These are phyloP conservation scores for Nakaseomyces delphensis DNA, from an alignment of 1,139 yeast genomes.

Conservation along the genomic window DNA sequence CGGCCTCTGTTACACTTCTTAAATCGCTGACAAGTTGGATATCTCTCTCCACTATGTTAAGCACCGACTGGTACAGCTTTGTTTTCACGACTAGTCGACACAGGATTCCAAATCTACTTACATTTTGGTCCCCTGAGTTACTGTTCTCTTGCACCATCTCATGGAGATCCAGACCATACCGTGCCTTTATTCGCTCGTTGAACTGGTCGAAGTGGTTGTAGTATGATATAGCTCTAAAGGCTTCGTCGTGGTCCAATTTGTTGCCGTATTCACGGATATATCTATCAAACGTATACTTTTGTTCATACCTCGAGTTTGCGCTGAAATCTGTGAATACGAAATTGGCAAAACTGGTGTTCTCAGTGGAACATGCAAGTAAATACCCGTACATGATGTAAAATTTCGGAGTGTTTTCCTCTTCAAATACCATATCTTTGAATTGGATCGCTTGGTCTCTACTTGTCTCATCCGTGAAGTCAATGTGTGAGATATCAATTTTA, in stretches of 20 bases:
- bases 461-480: neutral
- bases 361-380: conserved; percentile 17
- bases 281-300: conserved; percentile 20
- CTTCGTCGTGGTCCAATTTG: conserved; percentile 12
- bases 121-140: conserved; percentile 12
- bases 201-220: conserved; percentile 14
- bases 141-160: conserved; percentile 13
- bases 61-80: conserved; percentile 6
- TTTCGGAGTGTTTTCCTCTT: conserved; percentile 7
- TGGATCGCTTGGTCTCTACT: neutral
- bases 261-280: conserved; percentile 15
- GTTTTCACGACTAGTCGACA: conserved; percentile 21
- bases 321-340: conserved; percentile 24
- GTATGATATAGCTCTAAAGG: conserved; percentile 18
- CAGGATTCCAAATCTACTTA: conserved; percentile 23
- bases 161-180: conserved; percentile 10
- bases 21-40: conserved; percentile 1
- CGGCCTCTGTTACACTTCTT: neutral
- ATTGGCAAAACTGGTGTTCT: conserved; percentile 11
- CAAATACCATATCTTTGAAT: neutral
- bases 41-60: conserved; percentile 1
- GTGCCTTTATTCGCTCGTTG: conserved; percentile 9
- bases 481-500: neutral
- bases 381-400: conserved; percentile 17
- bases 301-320: conserved; percentile 9